Conservation (phyloP, 768 basidiomycete species). For the Holtermanniella nyarrowii region DNA sequence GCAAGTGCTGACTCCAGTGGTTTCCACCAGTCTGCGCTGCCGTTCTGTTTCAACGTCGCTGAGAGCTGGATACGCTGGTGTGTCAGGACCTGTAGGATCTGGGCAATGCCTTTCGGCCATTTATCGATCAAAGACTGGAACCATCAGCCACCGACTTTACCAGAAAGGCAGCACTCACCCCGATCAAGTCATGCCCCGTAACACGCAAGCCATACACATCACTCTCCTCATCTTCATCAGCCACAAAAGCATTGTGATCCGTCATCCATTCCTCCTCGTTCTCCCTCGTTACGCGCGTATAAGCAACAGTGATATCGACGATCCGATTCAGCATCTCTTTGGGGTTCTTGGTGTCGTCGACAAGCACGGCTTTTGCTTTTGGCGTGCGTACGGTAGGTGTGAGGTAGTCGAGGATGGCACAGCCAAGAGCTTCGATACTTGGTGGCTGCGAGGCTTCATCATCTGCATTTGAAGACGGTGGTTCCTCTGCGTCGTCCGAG, state of each 20-base stretch:
- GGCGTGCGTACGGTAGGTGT: conserved; percentile 53
- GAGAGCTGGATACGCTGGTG: conserved; percentile 54
- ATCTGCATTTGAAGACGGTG: conserved; percentile 45
- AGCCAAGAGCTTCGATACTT: conserved; percentile 62
- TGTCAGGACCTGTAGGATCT: conserved; percentile 50
- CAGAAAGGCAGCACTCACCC: conserved; percentile 44
- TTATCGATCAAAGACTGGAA: conserved; percentile 40
- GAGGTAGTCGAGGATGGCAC: conserved; percentile 71
- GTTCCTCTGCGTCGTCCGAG: conserved; percentile 44
- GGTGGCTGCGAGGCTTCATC: conserved; percentile 43
- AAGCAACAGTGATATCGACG: conserved; percentile 49
- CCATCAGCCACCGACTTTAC: neutral
- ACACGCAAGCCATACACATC: conserved; percentile 70
- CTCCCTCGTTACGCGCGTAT: conserved; percentile 77
- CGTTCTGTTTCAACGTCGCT: conserved; percentile 49
- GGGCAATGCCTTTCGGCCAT: conserved; percentile 30
- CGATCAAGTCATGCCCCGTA: conserved; percentile 71
- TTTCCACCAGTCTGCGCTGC: conserved; percentile 74
- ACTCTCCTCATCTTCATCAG: conserved; percentile 88
- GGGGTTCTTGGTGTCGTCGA: conserved; percentile 34
- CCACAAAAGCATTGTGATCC: conserved; percentile 83
- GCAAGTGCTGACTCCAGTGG: conserved; percentile 76
- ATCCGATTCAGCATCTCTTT: conserved; percentile 16
- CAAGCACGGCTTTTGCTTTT: conserved; percentile 57
- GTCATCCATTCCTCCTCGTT: conserved; percentile 85